Evolutionary conservation across 805 yeast genomes (phyloP), one percentile per base, ranked within the genome.

Genomic region (Dipodascus albidus): DNA sequence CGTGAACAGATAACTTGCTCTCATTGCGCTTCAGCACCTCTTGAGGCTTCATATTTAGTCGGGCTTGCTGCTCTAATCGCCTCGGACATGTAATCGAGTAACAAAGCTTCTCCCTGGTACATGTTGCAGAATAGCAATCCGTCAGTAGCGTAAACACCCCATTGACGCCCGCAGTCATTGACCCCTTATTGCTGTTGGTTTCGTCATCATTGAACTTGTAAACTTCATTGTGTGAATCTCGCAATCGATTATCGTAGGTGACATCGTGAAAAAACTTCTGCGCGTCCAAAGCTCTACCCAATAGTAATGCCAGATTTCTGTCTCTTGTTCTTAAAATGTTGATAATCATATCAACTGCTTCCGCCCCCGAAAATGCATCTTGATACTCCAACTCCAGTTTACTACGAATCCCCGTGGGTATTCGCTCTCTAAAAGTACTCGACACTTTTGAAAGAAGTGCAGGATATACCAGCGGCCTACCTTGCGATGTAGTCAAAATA

Each of bases 51-150:
- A 87, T 76, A 61, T 90, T 89, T 51, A 87, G 76, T 56, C 98
- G 76, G 2, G 96, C 96, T 65, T 91, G 98, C 68, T 93, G 98
- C 68, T 91, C 98, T 50, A 93, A 73, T 58, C 98, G 78, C 60
- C 96, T 78, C 15, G 99, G 99, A 70, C 99, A 93, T 14, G 96
- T 95, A 60, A 93, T 90, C 47, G 96, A 86, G 69, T 93, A 93
- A 69, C 99, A 93, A 42, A 91, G 72, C 35, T 79, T 74, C 62
- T 87, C 95, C 51, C 95, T 74, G 3, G 96, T 83, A 70, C 99
- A 93, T 0, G 99, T 93, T 33, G 99, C 96, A 0, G 97, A 89
- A 64, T 93, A 93, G 70, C 99, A 93, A 63, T 90, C 96, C 0
- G 97, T 87, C 57, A 93, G 73, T 47, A 91, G 72, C 0, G 96